Percentiles rank a stretch among this genome's conserved stretches.
phyloP scores from a whole-genome alignment of 345 rosid species.

The Euclidium syriacum region DNA sequence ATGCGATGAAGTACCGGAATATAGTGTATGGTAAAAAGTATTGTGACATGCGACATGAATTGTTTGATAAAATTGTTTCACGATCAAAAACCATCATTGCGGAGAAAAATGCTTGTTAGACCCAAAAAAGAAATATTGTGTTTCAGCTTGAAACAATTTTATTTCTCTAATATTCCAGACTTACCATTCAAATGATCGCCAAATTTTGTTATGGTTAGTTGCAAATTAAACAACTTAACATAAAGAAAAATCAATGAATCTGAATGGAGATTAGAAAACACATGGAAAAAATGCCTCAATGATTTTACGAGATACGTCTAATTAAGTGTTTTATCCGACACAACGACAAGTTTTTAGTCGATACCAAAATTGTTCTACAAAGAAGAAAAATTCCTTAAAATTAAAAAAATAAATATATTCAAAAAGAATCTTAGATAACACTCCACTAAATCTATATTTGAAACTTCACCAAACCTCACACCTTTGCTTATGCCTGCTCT shows the following conservation, averaged over 20 bases:
- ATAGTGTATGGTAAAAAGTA: not conserved
- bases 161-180: not conserved
- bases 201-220: not conserved
- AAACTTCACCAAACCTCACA: too few relatives aligned
- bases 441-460: too few relatives aligned
- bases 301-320: too few relatives aligned
- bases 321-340: too few relatives aligned
- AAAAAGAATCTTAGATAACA: too few relatives aligned
- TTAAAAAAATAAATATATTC: too few relatives aligned
- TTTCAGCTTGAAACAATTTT: not conserved
- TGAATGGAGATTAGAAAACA: too few relatives aligned
- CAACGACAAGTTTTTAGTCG: too few relatives aligned
- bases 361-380: too few relatives aligned
- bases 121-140: not conserved
- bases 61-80: conserved; percentile 16
- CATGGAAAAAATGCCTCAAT: too few relatives aligned
- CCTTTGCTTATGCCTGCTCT: too few relatives aligned
- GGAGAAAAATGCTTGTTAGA: not conserved
- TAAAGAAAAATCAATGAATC: not conserved
- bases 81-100: not conserved
- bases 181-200: not conserved
- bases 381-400: too few relatives aligned
- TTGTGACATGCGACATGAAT: not conserved
- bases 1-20: not conserved
- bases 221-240: not conserved